Percentiles rank a stretch among this genome's conserved stretches.
These are phyloP conservation scores for Strigomonas culicis DNA, from an alignment of 208 protist genomes.

Conservation along the genomic window DNA sequence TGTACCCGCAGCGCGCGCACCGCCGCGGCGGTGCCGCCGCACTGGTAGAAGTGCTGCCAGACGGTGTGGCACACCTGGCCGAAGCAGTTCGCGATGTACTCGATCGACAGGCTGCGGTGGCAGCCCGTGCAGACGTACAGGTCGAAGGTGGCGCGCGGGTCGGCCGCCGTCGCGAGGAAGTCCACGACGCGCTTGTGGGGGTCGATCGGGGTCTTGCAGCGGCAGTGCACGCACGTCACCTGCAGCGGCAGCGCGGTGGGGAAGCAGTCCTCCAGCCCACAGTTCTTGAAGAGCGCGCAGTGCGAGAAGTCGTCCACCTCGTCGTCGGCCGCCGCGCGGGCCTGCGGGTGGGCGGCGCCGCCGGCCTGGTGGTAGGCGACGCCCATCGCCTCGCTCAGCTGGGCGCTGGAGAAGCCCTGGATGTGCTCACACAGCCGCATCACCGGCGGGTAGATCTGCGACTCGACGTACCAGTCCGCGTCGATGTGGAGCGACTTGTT, in stretches of 20 bases:
- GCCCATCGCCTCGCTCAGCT: constrained; percentile 87
- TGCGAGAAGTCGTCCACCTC: constrained; percentile 66
- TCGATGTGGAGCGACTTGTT: constrained; percentile 71
- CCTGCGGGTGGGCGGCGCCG: constrained; percentile 14
- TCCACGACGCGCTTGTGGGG: constrained; percentile 72
- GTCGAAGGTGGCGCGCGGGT: constrained; percentile 31
- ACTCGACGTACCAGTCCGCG: constrained; percentile 92
- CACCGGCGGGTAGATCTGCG: constrained; percentile 94
- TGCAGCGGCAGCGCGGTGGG: constrained; percentile 64
- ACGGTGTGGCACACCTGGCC: constrained; percentile 66
- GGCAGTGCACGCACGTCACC: constrained; percentile 70
- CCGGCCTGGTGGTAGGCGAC: constrained; percentile 42
- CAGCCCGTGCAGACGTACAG: constrained; percentile 79
- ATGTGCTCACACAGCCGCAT: constrained; percentile 94
- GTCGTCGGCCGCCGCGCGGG: constrained; percentile 24
- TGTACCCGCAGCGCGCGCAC: constrained; percentile 69
- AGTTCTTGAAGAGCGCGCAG: constrained; percentile 67
- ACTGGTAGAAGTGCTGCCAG: constrained; percentile 78
- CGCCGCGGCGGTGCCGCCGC: constrained; percentile 50
- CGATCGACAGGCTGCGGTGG: constrained; percentile 37
- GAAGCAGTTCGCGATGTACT: constrained; percentile 82
- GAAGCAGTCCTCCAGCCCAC: constrained; percentile 70
- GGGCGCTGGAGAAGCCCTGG: constrained; percentile 75
- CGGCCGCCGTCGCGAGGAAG: constrained; percentile 28
- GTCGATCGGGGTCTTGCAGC: constrained; percentile 61